Base-by-base conservation (phyloP, 495 filamentous ascomycete genomes). In the Hyaloscypha finlandica region DNA sequence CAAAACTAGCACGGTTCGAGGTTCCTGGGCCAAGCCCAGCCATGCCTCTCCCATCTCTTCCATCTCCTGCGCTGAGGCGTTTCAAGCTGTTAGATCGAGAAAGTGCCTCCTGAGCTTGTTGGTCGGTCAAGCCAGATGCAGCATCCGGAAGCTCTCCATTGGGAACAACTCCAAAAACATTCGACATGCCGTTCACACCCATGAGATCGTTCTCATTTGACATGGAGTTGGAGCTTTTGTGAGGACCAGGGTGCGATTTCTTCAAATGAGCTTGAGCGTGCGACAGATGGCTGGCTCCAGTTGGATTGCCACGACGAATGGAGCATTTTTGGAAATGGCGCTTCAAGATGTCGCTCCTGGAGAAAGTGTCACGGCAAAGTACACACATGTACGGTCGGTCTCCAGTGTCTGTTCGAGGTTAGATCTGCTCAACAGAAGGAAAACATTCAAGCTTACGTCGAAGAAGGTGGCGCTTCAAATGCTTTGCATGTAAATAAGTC, bases 271-370 rank as follows among this genome's bases (percentile, higher is more conserved):
- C 91, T 77, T 93, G 90, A 52, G 95, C 90, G 79, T 96, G 91
- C 63, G 93, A 93, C 73, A 99, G 80, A 84, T 99, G 94, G 72
- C 88, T 95, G 64, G 89, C 90, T 64, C 93, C 93, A 29, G 91
- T 96, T 31, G 94, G 94, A 80, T 97, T 97, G 55, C 95, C 95
- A 70, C 95, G 88, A 70, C 95, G 88, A 61, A 97, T 89, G 35
- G 94, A 97, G 79, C 95, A 99, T 79, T 99, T 99, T 76, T 96
- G 92, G 77, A 99, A 99, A 78, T 99, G 95, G 66, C 95, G 90
- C 81, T 99, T 99, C 75, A 99, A 81, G 70, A 99, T 99, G 77
- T 99, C 95, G 81, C 92, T 96, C 75, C 95, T 89, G 31, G 94
- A 97, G 80, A 99, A 99, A n/a, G 92, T 97, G 78, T 99, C 95